Percentiles rank a stretch among this genome's conserved stretches.
Conservation (phyloP, 2,329 filamentous ascomycete species). For the Simplicillium aogashimaense region DNA sequence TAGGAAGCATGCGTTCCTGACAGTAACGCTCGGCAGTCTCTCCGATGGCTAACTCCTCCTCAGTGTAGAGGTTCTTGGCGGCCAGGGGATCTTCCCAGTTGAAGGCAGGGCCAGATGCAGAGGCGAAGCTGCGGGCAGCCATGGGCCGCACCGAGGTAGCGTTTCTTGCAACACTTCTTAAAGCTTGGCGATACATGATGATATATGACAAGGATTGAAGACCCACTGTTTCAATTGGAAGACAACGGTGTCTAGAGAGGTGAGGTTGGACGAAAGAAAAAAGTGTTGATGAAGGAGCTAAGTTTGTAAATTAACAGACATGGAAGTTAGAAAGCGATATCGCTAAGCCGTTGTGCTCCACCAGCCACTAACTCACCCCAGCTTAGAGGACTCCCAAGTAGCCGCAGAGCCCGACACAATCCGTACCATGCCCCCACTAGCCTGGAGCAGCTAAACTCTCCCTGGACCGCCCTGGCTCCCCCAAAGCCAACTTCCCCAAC, state of each 20-base stretch:
- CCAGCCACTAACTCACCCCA: too few species aligned
- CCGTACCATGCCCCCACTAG: too few species aligned
- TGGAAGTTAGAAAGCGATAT: not conserved
- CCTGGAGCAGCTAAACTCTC: too few species aligned
- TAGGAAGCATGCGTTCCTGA: conserved; percentile 76
- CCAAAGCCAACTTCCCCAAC: too few species aligned
- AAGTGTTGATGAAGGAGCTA: not conserved
- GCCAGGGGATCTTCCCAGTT: conserved; percentile 88
- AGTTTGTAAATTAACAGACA: not conserved
- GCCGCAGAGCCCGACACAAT: too few species aligned
- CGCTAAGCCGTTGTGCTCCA: not conserved
- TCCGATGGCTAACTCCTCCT: conserved; percentile 82
- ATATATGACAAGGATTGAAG: not conserved
- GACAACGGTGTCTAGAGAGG: not conserved
- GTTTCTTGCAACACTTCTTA: conserved; percentile 9
- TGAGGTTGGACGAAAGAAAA: not conserved
- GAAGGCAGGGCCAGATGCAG: conserved; percentile 39
- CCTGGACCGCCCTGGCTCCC: too few species aligned
- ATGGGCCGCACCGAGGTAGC: conserved; percentile 5
- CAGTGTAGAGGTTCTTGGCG: conserved; percentile 66
- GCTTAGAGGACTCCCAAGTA: too few species aligned
- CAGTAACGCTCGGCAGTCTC: conserved; percentile 92
- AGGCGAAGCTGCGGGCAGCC: conserved; percentile 23
- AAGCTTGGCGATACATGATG: conserved; percentile 10
- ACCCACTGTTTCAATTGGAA: not conserved